Evolutionary conservation across 2,329 filamentous ascomycete genomes (phyloP).

Genomic region (Scleromitrula shiraiana): DNA sequence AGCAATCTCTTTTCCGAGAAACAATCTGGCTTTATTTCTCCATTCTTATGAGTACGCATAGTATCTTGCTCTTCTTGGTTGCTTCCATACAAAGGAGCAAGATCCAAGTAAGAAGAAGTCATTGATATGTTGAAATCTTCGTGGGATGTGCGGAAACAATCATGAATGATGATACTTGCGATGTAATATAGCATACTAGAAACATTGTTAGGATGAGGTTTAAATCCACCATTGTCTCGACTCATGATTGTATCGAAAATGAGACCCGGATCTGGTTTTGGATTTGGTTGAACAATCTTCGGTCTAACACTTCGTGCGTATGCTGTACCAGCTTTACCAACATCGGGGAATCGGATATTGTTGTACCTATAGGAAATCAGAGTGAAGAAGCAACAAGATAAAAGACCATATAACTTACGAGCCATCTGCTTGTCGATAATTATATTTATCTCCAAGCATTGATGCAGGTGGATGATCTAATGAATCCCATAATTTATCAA

Average conservation of each 20-base stretch:
- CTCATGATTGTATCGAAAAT: conserved; percentile 53
- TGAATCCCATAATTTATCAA: conserved; percentile 61
- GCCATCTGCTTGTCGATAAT: conserved; percentile 57
- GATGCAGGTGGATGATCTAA: conserved; percentile 64
- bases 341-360: conserved; percentile 54
- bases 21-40: conserved; percentile 61
- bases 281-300: conserved; percentile 47
- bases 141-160: conserved; percentile 34
- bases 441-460: conserved; percentile 52
- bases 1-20: conserved; percentile 62
- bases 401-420: conserved; percentile 42
- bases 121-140: conserved; percentile 12
- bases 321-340: conserved; percentile 58
- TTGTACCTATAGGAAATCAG: neutral
- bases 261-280: conserved; percentile 53
- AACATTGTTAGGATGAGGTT: conserved; percentile 36
- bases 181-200: conserved; percentile 41
- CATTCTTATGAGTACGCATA: conserved; percentile 56
- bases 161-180: conserved; percentile 45
- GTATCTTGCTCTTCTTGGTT: conserved; percentile 41
- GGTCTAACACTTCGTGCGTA: conserved; percentile 59
- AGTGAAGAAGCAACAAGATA: neutral
- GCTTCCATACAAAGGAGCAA: conserved; percentile 38
- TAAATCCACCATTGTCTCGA: conserved; percentile 19
- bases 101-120: conserved; percentile 37